These are phyloP conservation scores for Gentiana dahurica DNA, from an alignment of 257 asterid species.

Conservation along the genomic window DNA sequence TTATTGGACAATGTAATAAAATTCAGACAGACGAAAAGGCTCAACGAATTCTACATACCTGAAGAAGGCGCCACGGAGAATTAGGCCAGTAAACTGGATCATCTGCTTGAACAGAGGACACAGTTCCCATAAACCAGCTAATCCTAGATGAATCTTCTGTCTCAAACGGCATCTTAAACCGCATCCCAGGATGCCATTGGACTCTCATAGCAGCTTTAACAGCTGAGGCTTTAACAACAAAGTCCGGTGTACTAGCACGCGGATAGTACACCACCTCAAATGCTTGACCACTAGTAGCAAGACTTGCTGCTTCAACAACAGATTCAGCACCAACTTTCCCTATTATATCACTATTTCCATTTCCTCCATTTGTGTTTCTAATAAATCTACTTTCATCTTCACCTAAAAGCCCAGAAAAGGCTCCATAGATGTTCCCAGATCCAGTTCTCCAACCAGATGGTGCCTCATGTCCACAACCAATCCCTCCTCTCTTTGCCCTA, in stretches of 20 bases:
- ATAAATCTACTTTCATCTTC: constrained; percentile 24
- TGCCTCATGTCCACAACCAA: constrained; percentile 36
- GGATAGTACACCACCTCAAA: constrained; percentile 70
- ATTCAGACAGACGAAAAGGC: no score
- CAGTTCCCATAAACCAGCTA: constrained; percentile 83
- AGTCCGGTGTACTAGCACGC: constrained; percentile 70
- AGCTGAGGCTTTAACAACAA: constrained; percentile 53
- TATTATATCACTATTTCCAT: constrained; percentile 13
- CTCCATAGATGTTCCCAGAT: constrained; percentile 21
- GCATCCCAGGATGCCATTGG: constrained; percentile 64
- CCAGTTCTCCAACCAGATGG: constrained; percentile 58
- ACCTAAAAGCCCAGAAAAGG: constrained; percentile 26
- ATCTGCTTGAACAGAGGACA: constrained; percentile 49
- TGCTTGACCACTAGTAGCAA: constrained; percentile 41
- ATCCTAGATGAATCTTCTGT: constrained; percentile 75
- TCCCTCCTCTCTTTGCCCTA: constrained; percentile 54
- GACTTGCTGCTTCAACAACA: constrained; percentile 44
- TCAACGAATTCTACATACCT: constrained; percentile 21
- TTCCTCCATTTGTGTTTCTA: constrained; percentile 13
- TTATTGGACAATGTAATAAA: no score
- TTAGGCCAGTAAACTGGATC: constrained; percentile 69
- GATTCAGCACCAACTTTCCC: constrained; percentile 41
- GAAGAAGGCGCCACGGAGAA: constrained; percentile 88
- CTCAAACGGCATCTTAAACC: constrained; percentile 85
- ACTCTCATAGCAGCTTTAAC: constrained; percentile 55